These are phyloP conservation scores for Craterostigma plantagineum DNA, from an alignment of 257 asterid species.

Conservation along the genomic window DNA sequence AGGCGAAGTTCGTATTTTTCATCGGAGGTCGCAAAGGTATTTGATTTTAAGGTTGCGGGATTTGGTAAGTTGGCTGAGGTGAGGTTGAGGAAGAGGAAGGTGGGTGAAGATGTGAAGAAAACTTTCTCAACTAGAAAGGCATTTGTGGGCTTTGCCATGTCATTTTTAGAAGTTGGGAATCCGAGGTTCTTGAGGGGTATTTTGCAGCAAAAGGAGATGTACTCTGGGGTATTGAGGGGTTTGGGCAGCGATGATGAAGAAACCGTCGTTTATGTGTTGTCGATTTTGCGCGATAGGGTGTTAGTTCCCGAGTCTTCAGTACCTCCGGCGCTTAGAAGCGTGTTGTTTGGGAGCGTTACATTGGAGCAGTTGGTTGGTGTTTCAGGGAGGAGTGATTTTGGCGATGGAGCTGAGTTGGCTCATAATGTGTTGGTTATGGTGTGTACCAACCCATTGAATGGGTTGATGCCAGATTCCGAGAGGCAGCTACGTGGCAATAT, in stretches of 20 bases:
- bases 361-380: slow-evolving; percentile 61
- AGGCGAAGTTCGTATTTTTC: slow-evolving; percentile 54
- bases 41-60: slow-evolving; percentile 41
- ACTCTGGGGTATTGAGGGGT: slow-evolving; percentile 75
- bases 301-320: slow-evolving; percentile 61
- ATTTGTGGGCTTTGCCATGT: slow-evolving; percentile 61
- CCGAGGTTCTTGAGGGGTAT: slow-evolving; percentile 72
- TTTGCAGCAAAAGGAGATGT: slow-evolving; percentile 80
- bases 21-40: slow-evolving; percentile 54
- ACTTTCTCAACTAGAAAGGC: slow-evolving; percentile 47
- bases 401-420: slow-evolving; percentile 48
- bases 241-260: slow-evolving; percentile 73
- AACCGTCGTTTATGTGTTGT: slow-evolving; percentile 33
- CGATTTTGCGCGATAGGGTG: slow-evolving; percentile 43
- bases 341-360: slow-evolving; percentile 79
- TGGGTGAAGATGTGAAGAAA: slow-evolving; percentile 25
- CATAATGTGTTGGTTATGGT: slow-evolving; percentile 41
- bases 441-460: slow-evolving; percentile 68
- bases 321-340: slow-evolving; percentile 76
- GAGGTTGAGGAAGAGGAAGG: slow-evolving; percentile 36
- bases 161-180: slow-evolving; percentile 65
- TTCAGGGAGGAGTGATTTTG: slow-evolving; percentile 50
- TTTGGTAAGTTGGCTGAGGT: slow-evolving; percentile 44
- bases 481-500: slow-evolving; percentile 62
- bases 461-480: slow-evolving; percentile 73